These are phyloP conservation scores for Malus hybrid DNA, from an alignment of 331 rosid genomes.

Conservation along the genomic window DNA sequence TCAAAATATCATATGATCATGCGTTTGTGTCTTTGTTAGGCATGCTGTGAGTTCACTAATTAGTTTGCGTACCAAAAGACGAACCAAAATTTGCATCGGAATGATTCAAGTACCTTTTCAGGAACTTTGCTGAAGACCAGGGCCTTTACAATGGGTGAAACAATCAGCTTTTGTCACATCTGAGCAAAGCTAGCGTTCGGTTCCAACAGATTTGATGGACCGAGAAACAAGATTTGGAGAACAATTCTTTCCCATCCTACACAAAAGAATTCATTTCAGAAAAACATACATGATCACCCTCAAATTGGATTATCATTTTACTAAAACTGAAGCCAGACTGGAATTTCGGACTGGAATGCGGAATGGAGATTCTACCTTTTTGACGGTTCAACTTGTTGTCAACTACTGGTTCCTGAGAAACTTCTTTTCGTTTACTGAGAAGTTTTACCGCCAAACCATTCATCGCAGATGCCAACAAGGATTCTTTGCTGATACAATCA, in stretches of 20 bases:
- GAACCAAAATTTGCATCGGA: neutral
- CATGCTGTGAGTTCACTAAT: neutral
- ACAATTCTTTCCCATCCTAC: slow-evolving; percentile 99
- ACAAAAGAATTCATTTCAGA: neutral
- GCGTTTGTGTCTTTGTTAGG: no score
- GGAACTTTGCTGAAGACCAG: slow-evolving; percentile 93
- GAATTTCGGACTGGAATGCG: neutral
- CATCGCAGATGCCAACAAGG: slow-evolving; percentile 79
- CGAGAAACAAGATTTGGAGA: slow-evolving; percentile 91
- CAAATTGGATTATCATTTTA: neutral
- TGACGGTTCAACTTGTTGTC: slow-evolving; percentile 69
- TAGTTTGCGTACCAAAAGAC: neutral
- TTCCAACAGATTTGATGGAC: slow-evolving; percentile 91
- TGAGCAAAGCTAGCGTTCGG: slow-evolving; percentile 80
- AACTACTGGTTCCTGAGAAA: slow-evolving; percentile 66
- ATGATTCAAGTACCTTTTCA: slow-evolving; percentile 51
- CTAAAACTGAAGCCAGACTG: neutral
- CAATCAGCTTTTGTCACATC: slow-evolving; percentile 94
- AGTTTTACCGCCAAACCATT: slow-evolving; percentile 91
- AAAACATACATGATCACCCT: neutral
- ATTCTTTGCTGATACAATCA: slow-evolving; percentile 78
- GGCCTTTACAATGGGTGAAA: slow-evolving; percentile 93
- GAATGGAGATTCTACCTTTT: slow-evolving; percentile 50
- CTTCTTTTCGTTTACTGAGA: slow-evolving; percentile 83
- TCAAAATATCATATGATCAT: neutral